These are phyloP conservation scores for Penicillium maclennaniae DNA, from an alignment of 495 filamentous ascomycete genomes.

Conservation along the genomic window DNA sequence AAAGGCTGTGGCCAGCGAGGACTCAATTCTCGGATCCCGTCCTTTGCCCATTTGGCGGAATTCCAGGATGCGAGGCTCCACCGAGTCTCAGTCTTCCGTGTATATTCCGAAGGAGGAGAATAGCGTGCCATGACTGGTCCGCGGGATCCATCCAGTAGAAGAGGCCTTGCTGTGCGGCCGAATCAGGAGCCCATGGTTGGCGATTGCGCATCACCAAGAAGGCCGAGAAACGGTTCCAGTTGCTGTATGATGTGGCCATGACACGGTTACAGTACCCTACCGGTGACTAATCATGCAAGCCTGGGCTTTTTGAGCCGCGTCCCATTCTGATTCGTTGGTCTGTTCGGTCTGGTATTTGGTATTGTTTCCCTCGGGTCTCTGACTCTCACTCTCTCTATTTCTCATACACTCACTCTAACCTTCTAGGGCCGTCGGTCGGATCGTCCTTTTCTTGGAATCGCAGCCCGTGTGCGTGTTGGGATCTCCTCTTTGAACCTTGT, in stretches of 20 bases:
- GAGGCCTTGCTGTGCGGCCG: slow-evolving; percentile 4
- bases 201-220: slow-evolving; percentile 3
- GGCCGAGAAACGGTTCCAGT: neutral
- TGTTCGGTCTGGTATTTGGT: slow-evolving; percentile 1
- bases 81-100: slow-evolving; percentile 13
- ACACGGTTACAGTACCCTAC: slow-evolving; percentile 22
- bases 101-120: slow-evolving; percentile 23
- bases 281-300: slow-evolving; percentile 24
- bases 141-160: neutral
- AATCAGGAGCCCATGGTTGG: slow-evolving; percentile 18
- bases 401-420: neutral
- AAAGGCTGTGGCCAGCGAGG: neutral
- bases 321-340: slow-evolving; percentile 4
- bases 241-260: slow-evolving; percentile 8
- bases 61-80: slow-evolving; percentile 24
- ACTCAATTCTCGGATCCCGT: slow-evolving; percentile 10
- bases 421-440: slow-evolving; percentile 1
- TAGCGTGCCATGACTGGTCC: neutral
- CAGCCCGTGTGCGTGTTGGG: neutral
- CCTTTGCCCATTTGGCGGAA: slow-evolving; percentile 18
- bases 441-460: slow-evolving; percentile 4
- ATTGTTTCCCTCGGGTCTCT: neutral
- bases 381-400: too few relatives aligned
- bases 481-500: slow-evolving; percentile 6
- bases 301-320: slow-evolving; percentile 20